Conservation (phyloP, 306 rosid species). For the Trichosanthes truncata region DNA sequence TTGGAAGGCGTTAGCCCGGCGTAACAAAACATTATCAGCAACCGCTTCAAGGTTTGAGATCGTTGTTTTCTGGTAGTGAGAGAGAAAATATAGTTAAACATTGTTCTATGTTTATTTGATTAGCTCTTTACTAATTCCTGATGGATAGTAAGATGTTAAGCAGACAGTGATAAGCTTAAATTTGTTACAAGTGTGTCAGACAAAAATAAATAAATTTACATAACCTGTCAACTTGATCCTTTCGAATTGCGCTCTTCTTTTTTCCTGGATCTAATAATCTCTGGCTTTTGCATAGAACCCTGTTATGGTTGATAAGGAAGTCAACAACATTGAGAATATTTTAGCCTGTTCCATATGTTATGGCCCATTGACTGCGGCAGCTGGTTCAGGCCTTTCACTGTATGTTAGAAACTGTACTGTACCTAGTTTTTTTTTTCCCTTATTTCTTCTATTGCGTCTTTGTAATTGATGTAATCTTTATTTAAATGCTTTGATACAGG, state of each 20-base stretch:
- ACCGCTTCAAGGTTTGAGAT: neutral
- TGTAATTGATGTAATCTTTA: conserved; percentile 2
- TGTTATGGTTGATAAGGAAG: conserved; percentile 30
- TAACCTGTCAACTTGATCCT: neutral
- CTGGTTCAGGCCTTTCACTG: conserved; percentile 39
- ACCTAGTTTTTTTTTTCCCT: neutral
- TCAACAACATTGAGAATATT: conserved; percentile 16
- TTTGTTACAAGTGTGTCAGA: neutral
- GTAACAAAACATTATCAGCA: neutral
- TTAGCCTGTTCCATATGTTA: conserved; percentile 86
- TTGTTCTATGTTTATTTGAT: neutral
- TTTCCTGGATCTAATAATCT: neutral
- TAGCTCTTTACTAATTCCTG: neutral
- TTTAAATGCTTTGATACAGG: conserved; percentile 29
- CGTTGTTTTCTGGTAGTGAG: neutral
- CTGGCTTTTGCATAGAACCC: conserved; percentile 27
- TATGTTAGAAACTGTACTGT: conserved; percentile 20
- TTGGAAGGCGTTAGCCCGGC: neutral
- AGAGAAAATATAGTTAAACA: neutral
- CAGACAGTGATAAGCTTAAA: neutral
- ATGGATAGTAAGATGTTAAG: neutral
- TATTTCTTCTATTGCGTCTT: neutral
- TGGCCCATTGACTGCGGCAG: conserved; percentile 29
- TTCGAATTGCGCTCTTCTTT: neutral
- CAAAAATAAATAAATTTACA: too few relatives aligned